phyloP scores from a whole-genome alignment of 768 basidiomycete genomes.

The Boletus pseudopeckii region DNA sequence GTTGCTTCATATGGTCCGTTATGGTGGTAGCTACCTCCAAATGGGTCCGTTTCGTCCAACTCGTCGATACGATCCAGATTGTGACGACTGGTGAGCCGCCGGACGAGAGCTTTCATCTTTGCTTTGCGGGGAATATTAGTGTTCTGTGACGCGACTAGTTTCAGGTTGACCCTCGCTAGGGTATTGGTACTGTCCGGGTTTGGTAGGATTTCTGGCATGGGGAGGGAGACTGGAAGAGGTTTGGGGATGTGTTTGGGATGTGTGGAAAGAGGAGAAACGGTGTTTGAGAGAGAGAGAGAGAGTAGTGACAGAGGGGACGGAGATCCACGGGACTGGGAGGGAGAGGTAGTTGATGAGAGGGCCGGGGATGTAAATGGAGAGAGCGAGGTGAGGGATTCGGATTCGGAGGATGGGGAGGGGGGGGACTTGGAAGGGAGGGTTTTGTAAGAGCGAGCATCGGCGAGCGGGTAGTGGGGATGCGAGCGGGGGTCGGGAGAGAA shows the following conservation, averaged over 20 bases:
- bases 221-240: not conserved
- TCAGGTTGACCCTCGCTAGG: not conserved
- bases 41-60: conserved; percentile 71
- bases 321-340: not conserved
- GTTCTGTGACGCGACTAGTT: not conserved
- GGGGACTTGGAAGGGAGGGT: conserved; percentile 19
- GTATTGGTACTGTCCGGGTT: not conserved
- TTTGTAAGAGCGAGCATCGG: conserved; percentile 16
- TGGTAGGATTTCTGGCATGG: not conserved
- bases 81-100: conserved; percentile 23
- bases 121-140: conserved; percentile 11
- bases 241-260: not conserved
- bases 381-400: not conserved
- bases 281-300: not conserved
- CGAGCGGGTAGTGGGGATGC: conserved; percentile 40
- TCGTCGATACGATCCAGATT: conserved; percentile 72
- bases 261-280: not conserved
- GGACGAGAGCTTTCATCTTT: conserved; percentile 28
- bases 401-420: not conserved
- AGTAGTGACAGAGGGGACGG: not conserved
- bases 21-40: conserved; percentile 63
- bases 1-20: conserved; percentile 73
- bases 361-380: not conserved
- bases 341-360: conserved; percentile 9
- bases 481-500: conserved; percentile 55